phyloP scores from a whole-genome alignment of 2,329 filamentous ascomycete genomes.

The Aschersonia sp. region DNA sequence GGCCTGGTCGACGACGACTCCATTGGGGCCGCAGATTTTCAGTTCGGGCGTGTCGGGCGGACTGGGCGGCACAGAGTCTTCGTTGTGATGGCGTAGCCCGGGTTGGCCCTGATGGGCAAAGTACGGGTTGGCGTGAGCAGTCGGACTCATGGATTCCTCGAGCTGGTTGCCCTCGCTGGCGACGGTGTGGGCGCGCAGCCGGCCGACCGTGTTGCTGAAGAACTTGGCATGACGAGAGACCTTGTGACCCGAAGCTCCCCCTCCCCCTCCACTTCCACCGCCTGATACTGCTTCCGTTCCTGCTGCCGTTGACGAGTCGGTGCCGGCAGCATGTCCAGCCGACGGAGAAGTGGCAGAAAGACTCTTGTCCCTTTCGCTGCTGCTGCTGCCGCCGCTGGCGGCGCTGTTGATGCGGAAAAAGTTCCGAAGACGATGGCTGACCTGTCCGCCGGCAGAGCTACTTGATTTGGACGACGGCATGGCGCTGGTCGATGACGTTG shows the following conservation, averaged over 20 bases:
- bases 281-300: too few relatives aligned
- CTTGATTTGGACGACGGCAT: slow-evolving; percentile 42
- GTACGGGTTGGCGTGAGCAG: slow-evolving; percentile 90
- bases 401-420: slow-evolving; percentile 55
- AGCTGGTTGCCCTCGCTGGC: slow-evolving; percentile 85
- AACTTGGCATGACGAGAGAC: slow-evolving; percentile 76
- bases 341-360: not conserved
- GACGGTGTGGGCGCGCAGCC: slow-evolving; percentile 79
- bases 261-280: too few relatives aligned
- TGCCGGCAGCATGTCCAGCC: slow-evolving; percentile 2
- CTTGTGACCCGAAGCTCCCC: slow-evolving; percentile 24
- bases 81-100: slow-evolving; percentile 85
- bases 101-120: slow-evolving; percentile 94
- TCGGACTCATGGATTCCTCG: slow-evolving; percentile 81
- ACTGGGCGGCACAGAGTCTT: slow-evolving; percentile 81
- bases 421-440: slow-evolving; percentile 55
- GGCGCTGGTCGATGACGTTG: slow-evolving; percentile 4
- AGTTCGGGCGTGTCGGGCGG: slow-evolving; percentile 80
- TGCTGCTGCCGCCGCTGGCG: slow-evolving; percentile 15
- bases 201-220: slow-evolving; percentile 71
- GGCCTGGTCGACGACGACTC: slow-evolving; percentile 49
- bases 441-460: slow-evolving; percentile 37
- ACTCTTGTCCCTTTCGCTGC: slow-evolving; percentile 18
- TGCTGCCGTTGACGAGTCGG: too few relatives aligned
- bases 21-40: slow-evolving; percentile 55